Conservation (phyloP, 2,329 filamentous ascomycete genomes). For the Trichoderma sp. region DNA sequence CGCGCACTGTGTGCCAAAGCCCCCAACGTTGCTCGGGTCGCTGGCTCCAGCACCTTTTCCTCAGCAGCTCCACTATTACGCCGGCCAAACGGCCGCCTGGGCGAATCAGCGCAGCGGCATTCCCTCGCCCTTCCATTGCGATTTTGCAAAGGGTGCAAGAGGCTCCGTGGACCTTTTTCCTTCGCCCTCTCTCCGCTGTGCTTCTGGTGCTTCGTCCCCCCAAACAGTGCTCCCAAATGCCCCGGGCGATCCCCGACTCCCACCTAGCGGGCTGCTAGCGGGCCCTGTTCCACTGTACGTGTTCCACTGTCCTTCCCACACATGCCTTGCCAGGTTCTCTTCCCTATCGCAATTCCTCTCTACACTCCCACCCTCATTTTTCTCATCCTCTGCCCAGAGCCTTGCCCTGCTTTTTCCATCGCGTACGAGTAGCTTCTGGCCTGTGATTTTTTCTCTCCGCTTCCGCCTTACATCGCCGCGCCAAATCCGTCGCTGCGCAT, state of each 20-base stretch:
- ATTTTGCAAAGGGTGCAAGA: background rate
- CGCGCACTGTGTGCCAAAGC: slow-evolving; percentile 8
- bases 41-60: slow-evolving; percentile 25
- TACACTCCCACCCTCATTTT: slow-evolving; percentile 3
- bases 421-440: background rate
- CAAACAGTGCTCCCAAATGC: background rate
- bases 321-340: background rate
- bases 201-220: background rate
- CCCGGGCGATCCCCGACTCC: slow-evolving; percentile 1
- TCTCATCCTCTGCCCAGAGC: slow-evolving; percentile 15
- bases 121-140: slow-evolving; percentile 28
- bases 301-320: slow-evolving; percentile 12
- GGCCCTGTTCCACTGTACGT: background rate
- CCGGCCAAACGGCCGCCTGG: slow-evolving; percentile 58
- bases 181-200: background rate
- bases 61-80: slow-evolving; percentile 55
- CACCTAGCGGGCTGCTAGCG: slow-evolving; percentile 7
- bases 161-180: background rate
- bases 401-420: slow-evolving; percentile 10
- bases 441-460: background rate
- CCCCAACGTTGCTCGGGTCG: slow-evolving; percentile 1
- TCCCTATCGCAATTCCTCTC: slow-evolving; percentile 16
- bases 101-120: slow-evolving; percentile 38
- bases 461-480: background rate
- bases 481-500: background rate